Percentiles rank a stretch among this genome's conserved stretches.
These are phyloP conservation scores for Cyclaneusma minus DNA, from an alignment of 2,329 filamentous ascomycete genomes.

Conservation along the genomic window DNA sequence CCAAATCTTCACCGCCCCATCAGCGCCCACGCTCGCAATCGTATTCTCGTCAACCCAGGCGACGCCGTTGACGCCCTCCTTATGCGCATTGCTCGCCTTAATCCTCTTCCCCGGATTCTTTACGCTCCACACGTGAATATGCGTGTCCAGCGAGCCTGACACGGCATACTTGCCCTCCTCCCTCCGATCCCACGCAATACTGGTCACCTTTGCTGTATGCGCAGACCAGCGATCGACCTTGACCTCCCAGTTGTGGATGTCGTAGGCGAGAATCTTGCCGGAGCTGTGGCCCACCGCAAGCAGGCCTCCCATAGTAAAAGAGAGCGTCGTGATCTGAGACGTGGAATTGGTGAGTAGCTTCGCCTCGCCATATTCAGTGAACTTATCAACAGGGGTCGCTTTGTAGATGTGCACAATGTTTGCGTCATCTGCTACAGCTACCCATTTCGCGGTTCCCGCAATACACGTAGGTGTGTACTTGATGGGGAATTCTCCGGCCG, in stretches of 20 bases:
- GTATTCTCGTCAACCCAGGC: constrained; percentile 57
- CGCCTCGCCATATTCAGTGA: no score
- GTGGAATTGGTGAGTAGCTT: constrained; percentile 52
- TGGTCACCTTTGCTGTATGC: constrained; percentile 52
- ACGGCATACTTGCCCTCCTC: constrained; percentile 60
- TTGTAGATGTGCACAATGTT: constrained; percentile 64
- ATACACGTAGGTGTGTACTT: constrained; percentile 54
- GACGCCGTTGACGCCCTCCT: constrained; percentile 85
- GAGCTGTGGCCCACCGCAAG: constrained; percentile 71
- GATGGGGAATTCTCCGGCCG: constrained; percentile 40
- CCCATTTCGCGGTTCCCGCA: constrained; percentile 47
- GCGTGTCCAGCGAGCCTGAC: constrained; percentile 79
- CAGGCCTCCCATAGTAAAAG: constrained; percentile 69
- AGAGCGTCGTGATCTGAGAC: constrained; percentile 59
- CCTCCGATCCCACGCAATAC: constrained; percentile 70
- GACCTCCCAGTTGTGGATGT: constrained; percentile 47
- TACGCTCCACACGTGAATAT: constrained; percentile 85
- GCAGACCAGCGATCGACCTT: constrained; percentile 68
- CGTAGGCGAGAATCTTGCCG: constrained; percentile 80
- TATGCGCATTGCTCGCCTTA: constrained; percentile 79
- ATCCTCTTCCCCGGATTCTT: constrained; percentile 69
- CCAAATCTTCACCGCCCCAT: constrained; percentile 90
- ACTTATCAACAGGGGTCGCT: constrained; percentile 24
- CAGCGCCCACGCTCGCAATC: constrained; percentile 68
- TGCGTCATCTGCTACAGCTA: constrained; percentile 65